These are phyloP conservation scores for Mortierella sp. DNA, from an alignment of 371 early-diverging fungal genomes.

Conservation along the genomic window DNA sequence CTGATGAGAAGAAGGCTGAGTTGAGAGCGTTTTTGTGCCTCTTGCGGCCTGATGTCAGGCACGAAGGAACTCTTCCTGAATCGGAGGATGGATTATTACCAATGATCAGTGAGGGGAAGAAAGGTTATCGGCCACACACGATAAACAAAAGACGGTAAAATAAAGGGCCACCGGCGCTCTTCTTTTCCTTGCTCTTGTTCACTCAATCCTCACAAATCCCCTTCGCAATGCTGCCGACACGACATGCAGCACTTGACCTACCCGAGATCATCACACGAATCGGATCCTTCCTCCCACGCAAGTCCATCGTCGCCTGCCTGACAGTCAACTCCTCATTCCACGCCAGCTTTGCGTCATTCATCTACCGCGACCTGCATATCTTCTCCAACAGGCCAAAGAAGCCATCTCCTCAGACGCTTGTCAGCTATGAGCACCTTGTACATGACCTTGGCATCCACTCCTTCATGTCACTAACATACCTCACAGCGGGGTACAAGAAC, in stretches of 20 bases:
- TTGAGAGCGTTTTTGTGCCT: conserved; percentile 8
- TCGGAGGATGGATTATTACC: background rate
- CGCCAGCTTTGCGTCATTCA: background rate
- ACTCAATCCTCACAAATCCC: background rate
- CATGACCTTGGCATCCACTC: background rate
- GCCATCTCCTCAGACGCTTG: background rate
- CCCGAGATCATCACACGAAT: background rate
- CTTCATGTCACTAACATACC: background rate
- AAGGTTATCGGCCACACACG: background rate
- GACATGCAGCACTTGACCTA: background rate
- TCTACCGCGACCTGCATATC: background rate
- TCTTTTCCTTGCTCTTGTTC: background rate
- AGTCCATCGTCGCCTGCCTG: background rate
- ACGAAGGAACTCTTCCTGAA: background rate
- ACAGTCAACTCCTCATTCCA: conserved; percentile 2
- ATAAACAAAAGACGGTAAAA: background rate
- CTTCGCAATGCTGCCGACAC: background rate
- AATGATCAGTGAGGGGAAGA: too few relatives aligned
- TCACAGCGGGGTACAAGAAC: background rate
- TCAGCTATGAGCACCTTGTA: background rate
- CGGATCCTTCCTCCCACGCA: conserved; percentile 10
- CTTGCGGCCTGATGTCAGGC: conserved; percentile 15
- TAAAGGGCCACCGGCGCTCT: background rate
- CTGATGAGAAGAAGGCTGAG: background rate
- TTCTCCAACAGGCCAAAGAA: background rate